Conservation (phyloP, 2,329 filamentous ascomycete species). For the Neofusicoccum cordaticola region DNA sequence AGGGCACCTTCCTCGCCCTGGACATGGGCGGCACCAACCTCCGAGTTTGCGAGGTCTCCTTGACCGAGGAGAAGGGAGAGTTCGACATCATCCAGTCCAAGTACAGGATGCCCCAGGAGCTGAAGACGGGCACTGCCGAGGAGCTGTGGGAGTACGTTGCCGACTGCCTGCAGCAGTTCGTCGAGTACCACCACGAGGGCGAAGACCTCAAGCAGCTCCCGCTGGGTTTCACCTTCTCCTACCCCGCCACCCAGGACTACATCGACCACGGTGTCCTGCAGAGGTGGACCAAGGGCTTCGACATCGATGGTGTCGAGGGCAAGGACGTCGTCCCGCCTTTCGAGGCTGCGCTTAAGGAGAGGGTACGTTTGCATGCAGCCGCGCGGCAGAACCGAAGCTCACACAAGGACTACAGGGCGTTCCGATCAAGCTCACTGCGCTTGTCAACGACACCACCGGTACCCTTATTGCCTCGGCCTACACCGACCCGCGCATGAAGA, state of each 20-base stretch:
- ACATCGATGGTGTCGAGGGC: slow-evolving; percentile 88
- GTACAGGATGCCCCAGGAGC: slow-evolving; percentile 90
- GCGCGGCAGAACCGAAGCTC: slow-evolving; percentile 1
- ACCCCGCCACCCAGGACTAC: slow-evolving; percentile 88
- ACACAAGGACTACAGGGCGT: slow-evolving; percentile 69
- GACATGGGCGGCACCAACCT: slow-evolving; percentile 98
- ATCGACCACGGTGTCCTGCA: slow-evolving; percentile 91
- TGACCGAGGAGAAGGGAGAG: slow-evolving; percentile 84
- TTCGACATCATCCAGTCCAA: slow-evolving; percentile 97
- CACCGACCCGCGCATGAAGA: slow-evolving; percentile 88
- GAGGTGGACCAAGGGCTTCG: slow-evolving; percentile 96
- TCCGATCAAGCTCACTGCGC: slow-evolving; percentile 85
- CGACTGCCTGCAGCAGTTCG: slow-evolving; percentile 88
- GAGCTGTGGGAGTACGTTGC: slow-evolving; percentile 95
- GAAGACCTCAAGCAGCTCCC: slow-evolving; percentile 65
- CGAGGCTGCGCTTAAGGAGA: slow-evolving; percentile 70
- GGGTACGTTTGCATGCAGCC: slow-evolving; percentile 47
- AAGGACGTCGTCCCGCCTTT: slow-evolving; percentile 88
- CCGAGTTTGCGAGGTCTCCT: slow-evolving; percentile 87
- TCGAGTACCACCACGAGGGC: slow-evolving; percentile 76
- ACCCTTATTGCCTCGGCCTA: slow-evolving; percentile 96
- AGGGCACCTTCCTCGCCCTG: slow-evolving; percentile 81
- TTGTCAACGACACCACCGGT: slow-evolving; percentile 98
- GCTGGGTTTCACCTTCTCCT: slow-evolving; percentile 95
- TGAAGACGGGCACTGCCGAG: slow-evolving; percentile 81